Conservation (phyloP, 108 stramenopile genomes). For the Ochromonas danica region DNA sequence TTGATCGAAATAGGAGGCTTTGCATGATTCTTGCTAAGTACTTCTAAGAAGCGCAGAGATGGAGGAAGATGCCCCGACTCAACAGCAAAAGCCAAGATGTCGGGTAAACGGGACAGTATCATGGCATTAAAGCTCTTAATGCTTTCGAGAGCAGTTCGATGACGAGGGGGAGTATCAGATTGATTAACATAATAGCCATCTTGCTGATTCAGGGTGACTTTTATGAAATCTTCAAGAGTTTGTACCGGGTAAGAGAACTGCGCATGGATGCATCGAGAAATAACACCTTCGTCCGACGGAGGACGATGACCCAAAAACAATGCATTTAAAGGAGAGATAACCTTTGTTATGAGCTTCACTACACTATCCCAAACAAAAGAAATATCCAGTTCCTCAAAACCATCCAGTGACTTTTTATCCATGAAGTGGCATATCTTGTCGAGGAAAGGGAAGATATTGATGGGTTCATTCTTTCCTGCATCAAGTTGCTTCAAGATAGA, state of each 20-base stretch:
- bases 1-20: not conserved
- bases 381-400: not conserved
- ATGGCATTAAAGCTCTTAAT: conserved; percentile 1
- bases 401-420: not conserved
- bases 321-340: not conserved
- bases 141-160: not conserved
- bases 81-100: not conserved
- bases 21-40: not conserved
- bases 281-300: not conserved
- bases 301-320: not conserved
- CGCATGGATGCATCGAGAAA: not conserved
- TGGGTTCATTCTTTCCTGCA: not conserved
- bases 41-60: not conserved
- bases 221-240: not conserved
- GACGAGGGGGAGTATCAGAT: not conserved
- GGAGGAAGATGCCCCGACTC: not conserved
- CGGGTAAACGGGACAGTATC: not conserved
- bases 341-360: not conserved
- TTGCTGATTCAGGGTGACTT: not conserved
- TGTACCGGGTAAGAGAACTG: not conserved
- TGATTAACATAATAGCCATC: not conserved
- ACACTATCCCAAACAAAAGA: not conserved
- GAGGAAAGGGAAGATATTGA: conserved; percentile 4
- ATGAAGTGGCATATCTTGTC: not conserved
- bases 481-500: not conserved